phyloP scores from a whole-genome alignment of 495 filamentous ascomycete species.

The Daldinia childiae region DNA sequence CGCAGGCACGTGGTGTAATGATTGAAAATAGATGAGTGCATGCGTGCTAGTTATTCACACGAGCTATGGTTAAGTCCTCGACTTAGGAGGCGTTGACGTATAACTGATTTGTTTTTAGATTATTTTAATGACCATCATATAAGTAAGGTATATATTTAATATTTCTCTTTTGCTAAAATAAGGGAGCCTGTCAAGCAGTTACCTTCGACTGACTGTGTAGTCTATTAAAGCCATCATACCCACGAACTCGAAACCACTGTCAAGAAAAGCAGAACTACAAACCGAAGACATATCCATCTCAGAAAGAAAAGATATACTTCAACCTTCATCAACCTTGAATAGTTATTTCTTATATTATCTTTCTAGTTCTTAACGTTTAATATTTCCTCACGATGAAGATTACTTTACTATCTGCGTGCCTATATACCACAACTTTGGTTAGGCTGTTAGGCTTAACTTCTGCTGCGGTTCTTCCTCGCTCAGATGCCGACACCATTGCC shows the following conservation, averaged over 20 bases:
- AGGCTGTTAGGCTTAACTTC: neutral
- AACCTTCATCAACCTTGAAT: neutral
- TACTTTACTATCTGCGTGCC: constrained; percentile 10
- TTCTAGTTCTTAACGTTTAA: neutral
- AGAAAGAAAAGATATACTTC: neutral
- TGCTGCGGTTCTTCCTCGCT: constrained; percentile 27
- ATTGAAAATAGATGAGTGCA: constrained; percentile 19
- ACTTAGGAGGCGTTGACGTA: neutral
- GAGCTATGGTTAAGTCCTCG: neutral
- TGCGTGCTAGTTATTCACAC: neutral
- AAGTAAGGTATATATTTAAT: neutral
- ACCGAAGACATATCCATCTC: neutral
- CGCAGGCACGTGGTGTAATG: constrained; percentile 11
- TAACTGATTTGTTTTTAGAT: neutral
- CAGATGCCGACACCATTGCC: constrained; percentile 32
- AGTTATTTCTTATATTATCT: neutral
- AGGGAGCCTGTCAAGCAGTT: neutral
- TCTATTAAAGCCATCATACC: neutral
- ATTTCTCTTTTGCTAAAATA: neutral
- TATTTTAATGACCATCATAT: neutral
- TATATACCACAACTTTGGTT: constrained; percentile 9
- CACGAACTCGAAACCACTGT: neutral
- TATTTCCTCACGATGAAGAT: constrained; percentile 16
- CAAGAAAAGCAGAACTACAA: neutral
- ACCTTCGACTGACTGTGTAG: neutral